Base-by-base conservation (phyloP, 768 basidiomycete species). In the Calocybe gangraenosa region DNA sequence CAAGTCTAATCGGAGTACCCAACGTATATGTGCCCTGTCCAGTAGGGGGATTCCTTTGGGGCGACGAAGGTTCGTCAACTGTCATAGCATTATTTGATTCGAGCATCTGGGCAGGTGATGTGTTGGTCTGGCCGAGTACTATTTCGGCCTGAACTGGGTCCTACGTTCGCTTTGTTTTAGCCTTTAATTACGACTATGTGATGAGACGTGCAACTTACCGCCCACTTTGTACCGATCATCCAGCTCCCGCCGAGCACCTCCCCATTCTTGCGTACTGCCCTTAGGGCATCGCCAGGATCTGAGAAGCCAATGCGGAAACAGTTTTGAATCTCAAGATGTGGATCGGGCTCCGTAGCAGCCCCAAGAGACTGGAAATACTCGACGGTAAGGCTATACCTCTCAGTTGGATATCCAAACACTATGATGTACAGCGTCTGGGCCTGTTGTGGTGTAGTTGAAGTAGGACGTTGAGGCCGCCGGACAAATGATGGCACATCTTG, bases 211-310 rank as follows among this genome's bases (percentile, higher is more conserved):
- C 17, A 21, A 79, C 87, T 49, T 59, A 91, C 90, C 20, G 86
- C 85, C 83, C 84, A 89, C 62, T 91, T 91, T 33, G 79, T 81
- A 10, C 91, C 92, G 28, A 93, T 68, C 90, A 93, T 93, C 73
- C 79, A 88, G 38, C 71, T 74, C 3, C 85, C 85, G 9, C 75
- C 67, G 17, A 93, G 58, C 1, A 92, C 65, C 40, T 93, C 90
- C 2, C 92, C 92, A 52, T 84, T 93, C 65, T 86, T 86, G 40
- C 87, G 70, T 13, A 91, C 79, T 2, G 90, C 88, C 9, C 91
- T 72, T 50, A 87, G 63, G 0, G 90, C 91, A 46, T 91, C 87
- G 18, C 77, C 82, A 7, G 79, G 67, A 49, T 86, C 79, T 33
- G 66, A 63, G 56, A 83, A 94, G 2, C 87, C 86, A 42, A 93